Base-by-base conservation (phyloP, 2,329 filamentous ascomycete genomes). In the Golovinomyces cichoracearum region DNA sequence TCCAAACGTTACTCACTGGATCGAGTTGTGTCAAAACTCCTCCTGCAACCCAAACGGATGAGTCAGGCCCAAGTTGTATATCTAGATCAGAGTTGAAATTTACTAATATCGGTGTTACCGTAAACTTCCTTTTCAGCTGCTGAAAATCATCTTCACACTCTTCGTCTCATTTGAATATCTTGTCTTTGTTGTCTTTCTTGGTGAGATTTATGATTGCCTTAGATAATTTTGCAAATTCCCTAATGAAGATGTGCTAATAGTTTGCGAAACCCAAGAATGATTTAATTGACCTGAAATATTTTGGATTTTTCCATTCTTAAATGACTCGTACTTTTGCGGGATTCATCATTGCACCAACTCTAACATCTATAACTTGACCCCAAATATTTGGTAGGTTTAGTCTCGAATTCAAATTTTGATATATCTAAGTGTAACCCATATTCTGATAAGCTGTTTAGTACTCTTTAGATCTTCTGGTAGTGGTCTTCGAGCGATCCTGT, bases 331-430 rank as follows among this genome's bases (percentile, higher is more conserved):
- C 7, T 46, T 46, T 46, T 10, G 15, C 29, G 4, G 19, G 44
- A 21, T 46, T 21, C 26, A 46, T 46, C 29, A 10, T 31, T 19
- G 37, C 41, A 13, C 40, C 26, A 17, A 21, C 21, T n/a, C 33
- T 23, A 26, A 31, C 26, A 27, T 45, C 25, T 10, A 45, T 31
- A 3, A 45, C 17, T 15, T 45, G 17, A 44, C 9, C 40, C 19
- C 4, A 44, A 21, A 44, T 44, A 44, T 25, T 44, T 44, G 19
- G 19, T 44, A 13, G 5, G 13, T 15, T 44, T 44, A 25, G 40
- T 29, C 21, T 45, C 29, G 23, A 50, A 50, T 40, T 50, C 42
- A 19, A 22, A 51, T 38, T 51, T 49, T 23, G 21, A 40, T 15
- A 51, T 45, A 41, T 51, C 33, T 7, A 45, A 26, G 12, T 50